These are phyloP conservation scores for Monilinia laxa DNA, from an alignment of 2,329 filamentous ascomycete genomes.

Conservation along the genomic window DNA sequence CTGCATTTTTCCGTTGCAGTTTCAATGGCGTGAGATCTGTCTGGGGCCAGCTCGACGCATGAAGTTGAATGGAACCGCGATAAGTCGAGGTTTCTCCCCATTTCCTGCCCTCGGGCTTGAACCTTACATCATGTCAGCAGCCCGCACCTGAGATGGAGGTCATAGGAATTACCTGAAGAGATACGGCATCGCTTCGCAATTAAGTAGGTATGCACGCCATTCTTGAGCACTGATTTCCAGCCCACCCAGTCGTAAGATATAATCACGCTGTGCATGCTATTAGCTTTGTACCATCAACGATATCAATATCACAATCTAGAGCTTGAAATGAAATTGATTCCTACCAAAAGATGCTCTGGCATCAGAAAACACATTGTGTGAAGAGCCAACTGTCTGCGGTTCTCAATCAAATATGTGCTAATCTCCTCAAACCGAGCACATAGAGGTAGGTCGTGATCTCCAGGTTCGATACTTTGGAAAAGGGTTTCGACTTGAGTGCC, in stretches of 20 bases:
- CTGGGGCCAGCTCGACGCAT: conserved; percentile 4
- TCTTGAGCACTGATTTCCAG: conserved; percentile 21
- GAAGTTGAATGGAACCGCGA: conserved; percentile 15
- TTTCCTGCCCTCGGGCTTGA: not conserved
- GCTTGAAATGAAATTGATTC: not conserved
- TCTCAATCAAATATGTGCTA: conserved; percentile 17
- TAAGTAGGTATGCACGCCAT: conserved; percentile 25
- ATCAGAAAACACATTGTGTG: conserved; percentile 26
- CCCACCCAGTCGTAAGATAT: conserved; percentile 19
- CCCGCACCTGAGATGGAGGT: not conserved
- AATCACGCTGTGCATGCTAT: not conserved
- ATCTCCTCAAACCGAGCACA: conserved; percentile 22
- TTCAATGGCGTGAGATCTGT: conserved; percentile 2
- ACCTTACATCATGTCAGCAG: not conserved
- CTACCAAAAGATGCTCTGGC: conserved; percentile 25
- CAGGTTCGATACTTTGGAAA: not conserved
- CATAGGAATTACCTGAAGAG: conserved; percentile 3
- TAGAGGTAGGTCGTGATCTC: not conserved
- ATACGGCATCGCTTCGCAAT: not conserved
- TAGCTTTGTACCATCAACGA: not conserved
- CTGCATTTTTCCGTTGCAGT: not conserved
- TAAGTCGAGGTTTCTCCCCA: not conserved
- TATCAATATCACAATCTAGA: not conserved
- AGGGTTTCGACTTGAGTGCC: not conserved
- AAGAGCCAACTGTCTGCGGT: conserved; percentile 21